Percentiles rank a stretch among this genome's conserved stretches.
phyloP scores from a whole-genome alignment of 2,329 filamentous ascomycete genomes.

The Alternaria ventricosa region DNA sequence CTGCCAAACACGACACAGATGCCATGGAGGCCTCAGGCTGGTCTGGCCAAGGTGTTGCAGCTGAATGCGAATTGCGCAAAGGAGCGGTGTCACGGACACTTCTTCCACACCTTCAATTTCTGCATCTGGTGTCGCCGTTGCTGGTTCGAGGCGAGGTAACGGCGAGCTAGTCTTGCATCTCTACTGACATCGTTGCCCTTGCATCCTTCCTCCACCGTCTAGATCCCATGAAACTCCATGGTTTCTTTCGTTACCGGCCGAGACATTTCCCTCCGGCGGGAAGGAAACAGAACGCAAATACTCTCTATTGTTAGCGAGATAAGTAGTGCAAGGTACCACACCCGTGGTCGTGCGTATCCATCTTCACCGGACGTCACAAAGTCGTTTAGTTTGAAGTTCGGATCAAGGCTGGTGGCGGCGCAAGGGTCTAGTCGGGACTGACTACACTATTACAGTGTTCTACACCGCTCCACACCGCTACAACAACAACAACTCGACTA shows the following conservation, averaged over 20 bases:
- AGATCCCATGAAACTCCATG: background rate
- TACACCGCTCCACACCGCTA: constrained; percentile 30
- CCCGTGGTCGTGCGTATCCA: background rate
- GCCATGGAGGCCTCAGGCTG: background rate
- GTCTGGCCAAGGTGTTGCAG: background rate
- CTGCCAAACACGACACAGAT: background rate
- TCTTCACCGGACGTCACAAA: constrained; percentile 10
- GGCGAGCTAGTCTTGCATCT: background rate
- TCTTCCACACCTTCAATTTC: background rate
- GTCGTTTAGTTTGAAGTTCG: background rate
- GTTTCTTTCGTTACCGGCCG: background rate
- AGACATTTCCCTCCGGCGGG: background rate
- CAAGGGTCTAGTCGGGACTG: background rate
- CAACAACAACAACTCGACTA: background rate
- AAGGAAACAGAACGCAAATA: background rate
- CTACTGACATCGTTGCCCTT: background rate
- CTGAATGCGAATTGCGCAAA: background rate
- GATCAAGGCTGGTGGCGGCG: background rate
- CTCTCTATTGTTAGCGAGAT: background rate
- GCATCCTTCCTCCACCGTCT: background rate
- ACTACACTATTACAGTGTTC: background rate
- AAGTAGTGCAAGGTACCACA: background rate
- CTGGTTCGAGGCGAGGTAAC: background rate
- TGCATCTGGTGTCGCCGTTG: background rate
- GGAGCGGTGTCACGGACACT: background rate